These are phyloP conservation scores for Pichia pseudocactophila DNA, from an alignment of 805 yeast genomes.

Conservation along the genomic window DNA sequence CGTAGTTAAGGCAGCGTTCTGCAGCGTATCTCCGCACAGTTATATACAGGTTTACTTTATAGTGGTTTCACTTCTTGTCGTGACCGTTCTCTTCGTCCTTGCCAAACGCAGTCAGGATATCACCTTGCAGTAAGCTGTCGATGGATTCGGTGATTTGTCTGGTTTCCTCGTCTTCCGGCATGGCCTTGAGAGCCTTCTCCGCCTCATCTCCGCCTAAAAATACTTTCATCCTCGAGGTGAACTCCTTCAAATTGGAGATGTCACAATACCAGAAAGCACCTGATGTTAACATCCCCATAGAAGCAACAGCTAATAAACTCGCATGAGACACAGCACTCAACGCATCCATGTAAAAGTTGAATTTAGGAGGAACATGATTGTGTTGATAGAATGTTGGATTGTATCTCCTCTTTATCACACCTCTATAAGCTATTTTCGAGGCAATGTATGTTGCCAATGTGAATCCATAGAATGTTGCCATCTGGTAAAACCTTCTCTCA, in stretches of 20 bases:
- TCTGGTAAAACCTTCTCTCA: conserved; percentile 58
- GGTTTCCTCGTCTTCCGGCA: conserved; percentile 54
- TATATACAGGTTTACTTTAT: no score
- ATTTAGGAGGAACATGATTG: conserved; percentile 79
- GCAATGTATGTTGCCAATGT: conserved; percentile 65
- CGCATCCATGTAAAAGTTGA: conserved; percentile 74
- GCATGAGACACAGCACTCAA: conserved; percentile 79
- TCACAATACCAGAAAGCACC: conserved; percentile 79
- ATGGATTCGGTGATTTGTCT: conserved; percentile 40
- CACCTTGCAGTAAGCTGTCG: conserved; percentile 11
- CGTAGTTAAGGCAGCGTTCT: no score
- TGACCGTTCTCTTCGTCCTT: conserved; percentile 1
- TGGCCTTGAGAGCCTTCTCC: conserved; percentile 34
- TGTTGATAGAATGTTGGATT: conserved; percentile 73
- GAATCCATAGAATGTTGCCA: conserved; percentile 62
- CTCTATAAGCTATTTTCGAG: conserved; percentile 65
- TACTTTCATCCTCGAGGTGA: conserved; percentile 58
- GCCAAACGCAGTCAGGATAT: conserved; percentile 3
- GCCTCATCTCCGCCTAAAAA: conserved; percentile 61
- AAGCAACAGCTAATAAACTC: conserved; percentile 61
- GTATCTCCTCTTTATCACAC: conserved; percentile 64
- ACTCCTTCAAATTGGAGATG: conserved; percentile 59
- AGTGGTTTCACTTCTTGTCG: background rate
- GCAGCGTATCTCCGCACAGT: no score
- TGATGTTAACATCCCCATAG: conserved; percentile 61